Evolutionary conservation across 345 rosid species (phyloP).

Genomic region (Euclidium syriacum): DNA sequence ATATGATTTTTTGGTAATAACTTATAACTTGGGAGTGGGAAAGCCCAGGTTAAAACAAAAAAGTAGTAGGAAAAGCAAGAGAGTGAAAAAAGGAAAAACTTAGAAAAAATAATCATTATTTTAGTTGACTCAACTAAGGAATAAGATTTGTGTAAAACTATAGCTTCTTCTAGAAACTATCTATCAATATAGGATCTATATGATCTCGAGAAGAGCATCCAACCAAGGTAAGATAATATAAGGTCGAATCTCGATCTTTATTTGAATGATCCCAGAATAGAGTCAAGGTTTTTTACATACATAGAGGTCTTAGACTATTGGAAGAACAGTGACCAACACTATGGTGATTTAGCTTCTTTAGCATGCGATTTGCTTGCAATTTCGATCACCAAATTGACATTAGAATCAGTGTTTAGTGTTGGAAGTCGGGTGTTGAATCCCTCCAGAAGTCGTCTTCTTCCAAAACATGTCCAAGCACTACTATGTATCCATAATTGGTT

Average conservation of each 20-base stretch:
- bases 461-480: background rate
- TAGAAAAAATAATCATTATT: too few relatives aligned
- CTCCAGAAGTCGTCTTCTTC: background rate
- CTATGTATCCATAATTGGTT: background rate
- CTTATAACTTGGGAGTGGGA: too few relatives aligned
- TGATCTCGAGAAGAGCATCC: background rate
- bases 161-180: too few relatives aligned
- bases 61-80: too few relatives aligned
- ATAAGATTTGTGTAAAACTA: too few relatives aligned
- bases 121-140: too few relatives aligned
- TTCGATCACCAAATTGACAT: background rate
- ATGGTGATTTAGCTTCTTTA: background rate
- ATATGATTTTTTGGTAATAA: too few relatives aligned
- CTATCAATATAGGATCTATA: too few relatives aligned
- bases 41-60: too few relatives aligned
- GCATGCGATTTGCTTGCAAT: background rate
- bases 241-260: background rate
- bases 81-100: too few relatives aligned
- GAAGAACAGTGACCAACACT: background rate
- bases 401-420: background rate
- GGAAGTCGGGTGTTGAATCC: background rate
- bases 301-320: background rate
- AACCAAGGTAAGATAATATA: background rate
- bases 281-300: background rate
- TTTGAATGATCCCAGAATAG: background rate